phyloP scores from a whole-genome alignment of 139 green algal species.

The Chlamydomonas sp. region DNA sequence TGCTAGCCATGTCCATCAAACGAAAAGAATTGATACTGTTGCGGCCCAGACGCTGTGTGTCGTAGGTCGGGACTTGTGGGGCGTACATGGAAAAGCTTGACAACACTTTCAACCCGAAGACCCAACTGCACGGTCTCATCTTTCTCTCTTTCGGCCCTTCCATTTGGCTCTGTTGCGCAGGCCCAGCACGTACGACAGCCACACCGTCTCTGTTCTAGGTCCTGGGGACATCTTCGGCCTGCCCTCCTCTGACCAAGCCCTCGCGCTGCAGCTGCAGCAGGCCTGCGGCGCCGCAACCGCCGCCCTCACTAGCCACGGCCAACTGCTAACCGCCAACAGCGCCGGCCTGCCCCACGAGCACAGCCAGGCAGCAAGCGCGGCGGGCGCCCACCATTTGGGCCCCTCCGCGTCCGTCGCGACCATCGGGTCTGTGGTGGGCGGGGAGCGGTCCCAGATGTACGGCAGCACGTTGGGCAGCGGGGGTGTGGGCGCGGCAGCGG shows the following conservation, averaged over 20 bases:
- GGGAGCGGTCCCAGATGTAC: background rate
- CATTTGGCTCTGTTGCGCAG: background rate
- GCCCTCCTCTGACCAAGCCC: conserved; percentile 16
- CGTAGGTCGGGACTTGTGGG: too few relatives aligned
- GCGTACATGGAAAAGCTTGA: too few relatives aligned
- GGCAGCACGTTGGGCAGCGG: background rate
- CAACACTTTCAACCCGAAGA: too few relatives aligned
- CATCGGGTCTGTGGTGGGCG: background rate
- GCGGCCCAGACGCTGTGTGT: too few relatives aligned
- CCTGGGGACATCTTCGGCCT: conserved; percentile 36
- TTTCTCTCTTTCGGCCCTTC: background rate
- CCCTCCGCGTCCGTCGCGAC: background rate
- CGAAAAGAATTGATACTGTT: too few relatives aligned
- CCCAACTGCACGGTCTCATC: too few relatives aligned
- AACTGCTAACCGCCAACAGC: background rate
- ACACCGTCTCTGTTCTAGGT: conserved; percentile 20
- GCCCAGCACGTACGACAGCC: conserved; percentile 33
- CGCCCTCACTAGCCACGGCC: too few relatives aligned
- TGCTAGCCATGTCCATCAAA: too few relatives aligned
- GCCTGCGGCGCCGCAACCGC: background rate
- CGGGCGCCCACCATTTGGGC: background rate
- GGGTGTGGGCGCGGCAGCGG: background rate
- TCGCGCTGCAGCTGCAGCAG: conserved; percentile 28
- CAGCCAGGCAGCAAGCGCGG: background rate
- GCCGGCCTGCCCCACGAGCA: background rate